Conservation (phyloP, 441 rosid genomes). For the Pelargonium australe region DNA sequence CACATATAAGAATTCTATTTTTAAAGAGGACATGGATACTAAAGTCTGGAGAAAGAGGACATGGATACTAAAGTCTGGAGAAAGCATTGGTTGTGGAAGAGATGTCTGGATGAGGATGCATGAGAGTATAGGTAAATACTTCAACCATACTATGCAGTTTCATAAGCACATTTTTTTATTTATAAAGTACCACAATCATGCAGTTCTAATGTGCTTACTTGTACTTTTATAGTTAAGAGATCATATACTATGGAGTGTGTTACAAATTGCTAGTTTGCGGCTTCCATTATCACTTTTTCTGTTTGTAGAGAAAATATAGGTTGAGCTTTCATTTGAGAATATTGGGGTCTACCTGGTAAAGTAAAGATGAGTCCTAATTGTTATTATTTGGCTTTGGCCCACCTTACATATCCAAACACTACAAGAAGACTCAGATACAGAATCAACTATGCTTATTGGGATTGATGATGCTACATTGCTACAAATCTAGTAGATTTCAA, state of each 20-base stretch:
- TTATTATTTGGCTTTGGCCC: slow-evolving; percentile 2
- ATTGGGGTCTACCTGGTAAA: neutral
- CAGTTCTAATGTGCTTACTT: neutral
- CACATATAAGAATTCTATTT: too few relatives aligned
- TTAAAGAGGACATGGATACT: too few relatives aligned
- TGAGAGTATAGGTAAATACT: too few relatives aligned
- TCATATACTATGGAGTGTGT: neutral
- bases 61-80: too few relatives aligned
- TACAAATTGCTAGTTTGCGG: neutral
- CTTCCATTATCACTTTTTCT: neutral
- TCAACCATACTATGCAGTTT: too few relatives aligned
- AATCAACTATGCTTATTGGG: neutral
- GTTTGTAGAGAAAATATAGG: neutral
- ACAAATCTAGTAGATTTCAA: neutral
- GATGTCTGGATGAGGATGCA: too few relatives aligned
- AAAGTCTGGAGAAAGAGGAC: too few relatives aligned
- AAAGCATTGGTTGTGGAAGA: too few relatives aligned
- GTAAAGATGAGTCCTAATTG: neutral
- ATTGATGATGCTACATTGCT: neutral
- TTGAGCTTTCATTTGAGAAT: neutral
- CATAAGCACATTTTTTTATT: too few relatives aligned
- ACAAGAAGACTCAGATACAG: neutral
- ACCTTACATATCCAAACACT: slow-evolving; percentile 1
- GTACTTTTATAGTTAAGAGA: neutral
- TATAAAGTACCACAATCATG: too few relatives aligned